Conservation (phyloP, 2,329 filamentous ascomycete genomes). For the Epichloe amarillans region DNA sequence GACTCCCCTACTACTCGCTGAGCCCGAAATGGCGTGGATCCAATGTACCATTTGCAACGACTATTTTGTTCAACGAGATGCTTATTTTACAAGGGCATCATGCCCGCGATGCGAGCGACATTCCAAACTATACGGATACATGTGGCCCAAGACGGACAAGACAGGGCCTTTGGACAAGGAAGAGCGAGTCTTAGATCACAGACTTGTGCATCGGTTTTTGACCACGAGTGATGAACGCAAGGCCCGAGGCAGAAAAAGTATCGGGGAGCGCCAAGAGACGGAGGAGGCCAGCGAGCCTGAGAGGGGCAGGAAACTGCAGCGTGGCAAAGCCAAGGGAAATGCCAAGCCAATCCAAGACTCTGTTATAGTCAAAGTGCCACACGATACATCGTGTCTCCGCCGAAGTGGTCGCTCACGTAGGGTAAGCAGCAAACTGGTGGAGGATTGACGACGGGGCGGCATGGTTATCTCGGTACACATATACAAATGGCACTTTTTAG, state of each 20-base stretch:
- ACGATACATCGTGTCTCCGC: conserved; percentile 10
- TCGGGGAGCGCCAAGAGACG: conserved; percentile 12
- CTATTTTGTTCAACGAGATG: conserved; percentile 78
- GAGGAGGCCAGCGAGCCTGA: conserved; percentile 16
- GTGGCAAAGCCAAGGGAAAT: conserved; percentile 7
- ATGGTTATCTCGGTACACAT: background rate
- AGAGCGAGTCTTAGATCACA: conserved; percentile 65
- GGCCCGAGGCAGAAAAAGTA: conserved; percentile 29
- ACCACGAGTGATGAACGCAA: conserved; percentile 53
- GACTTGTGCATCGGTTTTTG: conserved; percentile 77
- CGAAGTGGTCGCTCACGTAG: conserved; percentile 23
- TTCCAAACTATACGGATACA: conserved; percentile 86
- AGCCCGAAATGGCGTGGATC: conserved; percentile 71
- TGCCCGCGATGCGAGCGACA: conserved; percentile 92
- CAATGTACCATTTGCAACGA: conserved; percentile 73
- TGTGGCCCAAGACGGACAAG: conserved; percentile 90
- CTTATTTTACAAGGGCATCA: conserved; percentile 71
- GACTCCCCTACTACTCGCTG: conserved; percentile 60
- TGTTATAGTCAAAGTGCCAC: background rate
- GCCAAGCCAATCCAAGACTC: background rate
- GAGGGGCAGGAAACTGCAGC: background rate
- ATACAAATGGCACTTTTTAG: background rate
- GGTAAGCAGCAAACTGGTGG: conserved; percentile 21
- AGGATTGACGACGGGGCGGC: background rate
- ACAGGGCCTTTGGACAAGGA: conserved; percentile 62